These are phyloP conservation scores for Tubosaeta brunneosetosa DNA, from an alignment of 768 basidiomycete species.

Conservation along the genomic window DNA sequence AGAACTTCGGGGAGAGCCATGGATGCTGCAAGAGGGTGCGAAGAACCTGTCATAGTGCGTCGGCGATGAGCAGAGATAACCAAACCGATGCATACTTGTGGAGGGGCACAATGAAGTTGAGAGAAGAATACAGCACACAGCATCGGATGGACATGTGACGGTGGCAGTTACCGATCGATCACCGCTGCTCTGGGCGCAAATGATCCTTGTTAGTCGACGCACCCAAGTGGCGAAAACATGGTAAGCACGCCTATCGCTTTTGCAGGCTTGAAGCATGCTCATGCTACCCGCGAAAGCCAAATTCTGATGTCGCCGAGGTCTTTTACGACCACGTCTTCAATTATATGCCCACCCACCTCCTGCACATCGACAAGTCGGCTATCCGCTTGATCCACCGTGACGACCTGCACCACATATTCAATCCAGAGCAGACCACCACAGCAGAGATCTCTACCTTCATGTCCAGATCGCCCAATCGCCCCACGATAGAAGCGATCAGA, in stretches of 20 bases:
- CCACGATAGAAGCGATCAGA: constrained; percentile 5
- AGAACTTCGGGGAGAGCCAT: constrained; percentile 18
- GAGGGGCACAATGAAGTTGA: no score
- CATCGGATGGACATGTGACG: no score
- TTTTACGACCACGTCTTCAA: constrained; percentile 17
- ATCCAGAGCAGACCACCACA: constrained; percentile 7
- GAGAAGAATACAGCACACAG: no score
- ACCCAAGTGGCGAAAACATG: background rate
- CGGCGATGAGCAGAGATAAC: no score
- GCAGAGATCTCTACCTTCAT: constrained; percentile 1
- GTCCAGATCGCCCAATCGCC: background rate
- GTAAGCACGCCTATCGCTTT: background rate
- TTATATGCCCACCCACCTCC: constrained; percentile 15
- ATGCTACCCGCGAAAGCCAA: background rate
- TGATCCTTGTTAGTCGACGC: no score
- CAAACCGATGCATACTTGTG: no score
- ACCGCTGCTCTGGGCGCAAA: no score
- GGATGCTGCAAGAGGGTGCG: background rate
- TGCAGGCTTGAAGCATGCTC: background rate
- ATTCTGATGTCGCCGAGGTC: background rate
- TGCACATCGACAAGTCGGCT: constrained; percentile 6
- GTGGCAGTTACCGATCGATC: no score
- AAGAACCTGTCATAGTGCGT: background rate
- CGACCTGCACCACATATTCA: constrained; percentile 12
- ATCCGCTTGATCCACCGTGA: constrained; percentile 10